A percentile compares a stretch with the other conserved stretches of the same genome.
These are phyloP conservation scores for Glycine latifolia DNA, from an alignment of 306 rosid species.

Conservation along the genomic window DNA sequence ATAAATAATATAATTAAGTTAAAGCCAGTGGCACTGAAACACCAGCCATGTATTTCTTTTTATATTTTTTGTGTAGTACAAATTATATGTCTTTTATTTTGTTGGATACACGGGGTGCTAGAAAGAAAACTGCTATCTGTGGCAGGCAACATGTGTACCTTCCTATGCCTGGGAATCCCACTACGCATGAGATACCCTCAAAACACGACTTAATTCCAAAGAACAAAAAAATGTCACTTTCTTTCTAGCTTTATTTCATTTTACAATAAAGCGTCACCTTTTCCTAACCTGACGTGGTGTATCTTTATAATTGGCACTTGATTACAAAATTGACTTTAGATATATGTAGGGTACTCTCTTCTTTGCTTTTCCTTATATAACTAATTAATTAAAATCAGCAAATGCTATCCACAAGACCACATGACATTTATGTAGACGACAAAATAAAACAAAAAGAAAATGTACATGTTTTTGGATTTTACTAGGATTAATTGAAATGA, in stretches of 20 bases:
- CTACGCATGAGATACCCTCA: not conserved
- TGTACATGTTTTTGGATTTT: not conserved
- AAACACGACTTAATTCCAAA: not conserved
- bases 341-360: not conserved
- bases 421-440: not conserved
- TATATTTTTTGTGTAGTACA: too few species aligned
- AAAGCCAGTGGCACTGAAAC: too few species aligned
- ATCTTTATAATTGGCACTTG: slow-evolving; percentile 8
- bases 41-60: too few species aligned
- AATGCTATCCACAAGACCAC: not conserved
- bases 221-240: not conserved
- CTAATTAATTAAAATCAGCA: not conserved
- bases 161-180: not conserved
- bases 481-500: not conserved
- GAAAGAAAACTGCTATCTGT: not conserved
- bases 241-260: not conserved
- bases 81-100: not conserved
- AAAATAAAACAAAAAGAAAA: not conserved
- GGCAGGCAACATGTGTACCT: not conserved
- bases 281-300: not conserved
- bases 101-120: not conserved
- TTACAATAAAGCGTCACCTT: not conserved
- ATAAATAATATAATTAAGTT: too few species aligned
- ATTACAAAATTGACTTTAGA: not conserved
- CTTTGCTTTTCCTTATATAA: not conserved